Conservation (phyloP, 2,329 filamentous ascomycete genomes). For the Dothistroma pini region DNA sequence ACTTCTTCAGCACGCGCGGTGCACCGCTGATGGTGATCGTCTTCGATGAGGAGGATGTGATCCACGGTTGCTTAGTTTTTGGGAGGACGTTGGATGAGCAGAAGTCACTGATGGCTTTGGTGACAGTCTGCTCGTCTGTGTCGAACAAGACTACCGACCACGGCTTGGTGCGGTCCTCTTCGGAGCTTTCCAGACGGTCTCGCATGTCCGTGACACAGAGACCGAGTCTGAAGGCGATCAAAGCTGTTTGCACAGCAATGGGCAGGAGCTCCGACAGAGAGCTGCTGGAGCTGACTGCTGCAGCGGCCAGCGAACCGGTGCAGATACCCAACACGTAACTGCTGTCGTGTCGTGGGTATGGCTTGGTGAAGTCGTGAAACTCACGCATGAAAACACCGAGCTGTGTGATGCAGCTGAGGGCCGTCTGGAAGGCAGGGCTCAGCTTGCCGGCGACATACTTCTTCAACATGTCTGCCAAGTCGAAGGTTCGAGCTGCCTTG, state of each 20-base stretch:
- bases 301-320: slow-evolving; percentile 24
- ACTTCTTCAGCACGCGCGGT: slow-evolving; percentile 6
- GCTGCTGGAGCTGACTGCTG: slow-evolving; percentile 20
- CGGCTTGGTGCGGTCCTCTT: neutral
- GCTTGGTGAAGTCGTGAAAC: slow-evolving; percentile 1
- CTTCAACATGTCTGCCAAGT: neutral
- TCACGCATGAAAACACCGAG: slow-evolving; percentile 22
- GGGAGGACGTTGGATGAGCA: neutral
- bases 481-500: neutral
- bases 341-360: neutral
- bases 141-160: neutral
- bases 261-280: slow-evolving; percentile 17
- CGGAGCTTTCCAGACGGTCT: neutral
- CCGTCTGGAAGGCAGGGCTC: slow-evolving; percentile 20
- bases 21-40: slow-evolving; percentile 8
- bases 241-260: slow-evolving; percentile 34
- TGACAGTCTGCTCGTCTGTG: neutral
- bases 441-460: slow-evolving; percentile 11
- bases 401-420: slow-evolving; percentile 22
- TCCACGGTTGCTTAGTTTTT: neutral
- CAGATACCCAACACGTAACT: slow-evolving; percentile 22
- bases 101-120: neutral
- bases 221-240: slow-evolving; percentile 47
- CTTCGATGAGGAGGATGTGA: slow-evolving; percentile 2
- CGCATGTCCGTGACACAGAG: slow-evolving; percentile 11